Evolutionary conservation across 164 flowering plant species (phyloP), one percentile per base, ranked within the genome.

Genomic region (Berberis thunbergii): DNA sequence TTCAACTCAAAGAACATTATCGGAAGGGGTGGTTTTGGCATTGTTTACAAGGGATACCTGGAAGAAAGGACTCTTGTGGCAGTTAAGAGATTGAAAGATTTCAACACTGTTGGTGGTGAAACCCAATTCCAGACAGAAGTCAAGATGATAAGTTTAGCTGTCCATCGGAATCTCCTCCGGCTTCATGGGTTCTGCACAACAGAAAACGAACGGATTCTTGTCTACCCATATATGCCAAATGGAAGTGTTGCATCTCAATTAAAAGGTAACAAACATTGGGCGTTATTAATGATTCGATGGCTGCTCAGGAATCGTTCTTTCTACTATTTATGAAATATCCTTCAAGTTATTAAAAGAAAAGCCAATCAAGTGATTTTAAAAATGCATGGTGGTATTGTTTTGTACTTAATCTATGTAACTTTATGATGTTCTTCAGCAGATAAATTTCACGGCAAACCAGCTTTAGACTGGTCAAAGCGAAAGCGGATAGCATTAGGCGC

Each of bases 41-140:
- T 84, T 67, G 96, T 89, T 38, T 89, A 85, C 76, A 89, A 80
- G 64, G 96, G 96, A 49, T 70, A 75, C 80, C 73, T 89, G 72
- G 82, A 73, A 64, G 89, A 86, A 73, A 87, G 90, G 9, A 74
- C 82, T 60, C 9, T 82, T 41, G 86, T 89, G 54, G 96, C 96
- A 43, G 93, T 85, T 40, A 89, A 89, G 76, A 80, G 93, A 72
- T 69, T 89, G 58, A 86, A 81, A 73, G 96, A 86, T 73, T 82
- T 73, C 61, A 89, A 86, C 71, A 80, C 84, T 4, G 75, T 71
- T 62, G 92, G 86, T 7, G 88, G 96, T 44, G 96, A 86, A 75
- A 71, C 82, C 67, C 96, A 89, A 63, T 89, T 89, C 72, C 96
- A 89, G 74, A 89, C 93, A 53, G 96, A 89, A 78, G 89, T 89